phyloP scores from a whole-genome alignment of 2,329 filamentous ascomycete genomes.

The Fusarium newnesense region DNA sequence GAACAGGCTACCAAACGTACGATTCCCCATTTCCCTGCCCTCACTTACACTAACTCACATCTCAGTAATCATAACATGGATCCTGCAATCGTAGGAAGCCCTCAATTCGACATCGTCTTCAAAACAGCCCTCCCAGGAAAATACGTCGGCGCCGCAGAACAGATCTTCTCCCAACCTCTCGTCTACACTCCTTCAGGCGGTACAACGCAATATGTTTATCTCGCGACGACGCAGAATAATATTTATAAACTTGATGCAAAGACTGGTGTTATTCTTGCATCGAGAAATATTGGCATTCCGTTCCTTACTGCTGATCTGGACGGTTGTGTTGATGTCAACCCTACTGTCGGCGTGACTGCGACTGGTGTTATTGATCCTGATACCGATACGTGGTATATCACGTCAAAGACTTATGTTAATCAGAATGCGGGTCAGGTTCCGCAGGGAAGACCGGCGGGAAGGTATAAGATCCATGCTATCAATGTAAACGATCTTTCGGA shows the following conservation, averaged over 20 bases:
- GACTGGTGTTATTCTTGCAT: slow-evolving; percentile 61
- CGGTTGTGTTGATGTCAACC: slow-evolving; percentile 60
- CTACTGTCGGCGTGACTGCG: slow-evolving; percentile 57
- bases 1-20: slow-evolving; percentile 64
- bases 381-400: slow-evolving; percentile 57
- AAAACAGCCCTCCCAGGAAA: slow-evolving; percentile 61
- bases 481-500: slow-evolving; percentile 53
- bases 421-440: slow-evolving; percentile 44
- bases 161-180: slow-evolving; percentile 63
- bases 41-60: accelerated
- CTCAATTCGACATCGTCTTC: slow-evolving; percentile 66
- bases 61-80: slow-evolving; percentile 70
- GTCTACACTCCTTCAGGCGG: slow-evolving; percentile 60
- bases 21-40: slow-evolving; percentile 20
- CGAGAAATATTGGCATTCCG: slow-evolving; percentile 59
- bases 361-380: slow-evolving; percentile 58
- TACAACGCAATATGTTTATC: slow-evolving; percentile 62
- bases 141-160: slow-evolving; percentile 61
- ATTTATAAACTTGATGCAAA: slow-evolving; percentile 66
- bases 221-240: slow-evolving; percentile 68
- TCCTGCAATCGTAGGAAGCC: slow-evolving; percentile 64
- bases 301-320: slow-evolving; percentile 61
- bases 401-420: slow-evolving; percentile 55
- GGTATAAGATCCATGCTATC: slow-evolving; percentile 52
- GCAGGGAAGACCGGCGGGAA: slow-evolving; percentile 49